phyloP scores from a whole-genome alignment of 345 rosid genomes.

The Gossypium turneri region DNA sequence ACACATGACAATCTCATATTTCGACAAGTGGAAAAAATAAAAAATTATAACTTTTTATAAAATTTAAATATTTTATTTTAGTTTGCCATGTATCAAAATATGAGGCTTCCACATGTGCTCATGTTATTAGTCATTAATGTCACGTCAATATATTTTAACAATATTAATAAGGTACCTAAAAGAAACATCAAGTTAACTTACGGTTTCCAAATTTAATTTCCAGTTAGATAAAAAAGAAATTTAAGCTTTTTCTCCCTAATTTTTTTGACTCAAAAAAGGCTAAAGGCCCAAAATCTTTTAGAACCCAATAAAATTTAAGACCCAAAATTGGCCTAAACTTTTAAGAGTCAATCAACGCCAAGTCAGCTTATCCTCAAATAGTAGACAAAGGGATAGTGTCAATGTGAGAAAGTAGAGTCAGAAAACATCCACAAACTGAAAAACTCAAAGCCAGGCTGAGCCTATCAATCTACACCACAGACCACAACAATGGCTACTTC shows the following conservation, averaged over 20 bases:
- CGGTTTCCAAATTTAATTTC: too few relatives aligned
- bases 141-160: too few relatives aligned
- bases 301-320: not conserved
- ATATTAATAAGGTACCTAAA: too few relatives aligned
- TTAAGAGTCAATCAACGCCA: not conserved
- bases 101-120: too few relatives aligned
- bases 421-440: constrained; percentile 21
- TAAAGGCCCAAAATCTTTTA: not conserved
- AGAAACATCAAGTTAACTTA: too few relatives aligned
- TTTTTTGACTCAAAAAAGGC: not conserved
- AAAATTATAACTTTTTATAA: too few relatives aligned
- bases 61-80: too few relatives aligned
- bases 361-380: not conserved
- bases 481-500: constrained; percentile 52
- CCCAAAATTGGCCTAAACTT: not conserved
- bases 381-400: not conserved
- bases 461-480: not conserved
- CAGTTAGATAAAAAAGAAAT: too few relatives aligned
- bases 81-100: too few relatives aligned
- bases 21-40: too few relatives aligned
- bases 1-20: too few relatives aligned
- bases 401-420: not conserved
- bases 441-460: not conserved
- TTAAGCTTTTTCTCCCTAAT: not conserved
- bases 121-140: too few relatives aligned